Base-by-base conservation (phyloP, 2,329 filamentous ascomycete species). In the Neopestalotiopsis rosae region DNA sequence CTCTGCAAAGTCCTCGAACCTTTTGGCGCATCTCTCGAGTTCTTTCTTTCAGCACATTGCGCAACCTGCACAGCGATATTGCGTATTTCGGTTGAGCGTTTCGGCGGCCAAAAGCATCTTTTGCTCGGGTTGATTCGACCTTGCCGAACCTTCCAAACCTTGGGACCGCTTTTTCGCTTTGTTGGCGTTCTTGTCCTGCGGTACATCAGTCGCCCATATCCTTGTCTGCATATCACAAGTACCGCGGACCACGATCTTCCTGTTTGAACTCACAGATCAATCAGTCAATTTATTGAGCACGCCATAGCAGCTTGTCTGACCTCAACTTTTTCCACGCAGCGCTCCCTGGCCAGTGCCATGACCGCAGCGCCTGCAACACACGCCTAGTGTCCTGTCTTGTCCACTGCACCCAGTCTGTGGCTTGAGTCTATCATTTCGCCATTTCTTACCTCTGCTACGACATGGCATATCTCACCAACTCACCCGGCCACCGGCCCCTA, bases 401-500 rank as follows among this genome's bases (percentile, higher is more conserved):
- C 32, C 30, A 45, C 24, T 20, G n/a, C 20, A 38, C 7, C 45
- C 42, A 56, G 63, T 24, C 38, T 52, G 34, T 34, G 57, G 34
- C 30, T 45, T 40, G 49, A 62, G 42, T 62, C 61, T 63, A 52
- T 56, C 28, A 63, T 67, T 62, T 28, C 59, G 66, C 65, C 65
- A 67, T 67, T 49, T 61, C 56, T 45, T 17, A 67, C 66, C 49
- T 13, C 17, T 61, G 34, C 20, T 34, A 40, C 38, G 59, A 40
- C 49, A 67, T 77, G 75, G 73, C 74, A 67, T 40, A 13, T 45
- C 71, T 70, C 70, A 65, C 61, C 67, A 69, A 69, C 67, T 40
- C 69, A 68, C 61, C 68, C 64, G 71, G 69, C 65, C 71, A 57
- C 66, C 69, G 65, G 66, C 69, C 70, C 30, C 52, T 34, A n/a